Conservation (phyloP, 352 stramenopile species). For the Phytophthora pseudosyringae region DNA sequence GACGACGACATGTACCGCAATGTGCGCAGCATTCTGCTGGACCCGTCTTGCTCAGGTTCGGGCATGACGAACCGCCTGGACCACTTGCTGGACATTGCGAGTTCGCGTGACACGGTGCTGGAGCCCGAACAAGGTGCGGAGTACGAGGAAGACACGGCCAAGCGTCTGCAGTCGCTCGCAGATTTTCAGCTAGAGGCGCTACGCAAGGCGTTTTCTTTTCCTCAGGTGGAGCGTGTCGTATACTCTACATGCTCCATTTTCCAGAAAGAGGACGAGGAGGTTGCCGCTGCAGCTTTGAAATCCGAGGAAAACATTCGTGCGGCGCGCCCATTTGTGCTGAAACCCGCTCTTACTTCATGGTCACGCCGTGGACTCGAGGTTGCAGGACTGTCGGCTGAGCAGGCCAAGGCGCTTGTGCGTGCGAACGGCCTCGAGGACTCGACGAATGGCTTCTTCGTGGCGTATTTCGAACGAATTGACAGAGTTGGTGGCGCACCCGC, state of each 20-base stretch:
- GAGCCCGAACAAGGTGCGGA: conserved; percentile 44
- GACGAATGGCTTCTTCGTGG: conserved; percentile 98
- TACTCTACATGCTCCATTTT: conserved; percentile 99
- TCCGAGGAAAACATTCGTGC: conserved; percentile 56
- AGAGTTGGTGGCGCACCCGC: not conserved
- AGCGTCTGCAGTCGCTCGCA: conserved; percentile 91
- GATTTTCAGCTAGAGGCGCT: conserved; percentile 96
- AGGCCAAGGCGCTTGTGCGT: conserved; percentile 90
- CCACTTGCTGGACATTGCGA: conserved; percentile 90
- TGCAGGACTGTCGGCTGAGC: conserved; percentile 57
- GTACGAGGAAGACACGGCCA: conserved; percentile 60
- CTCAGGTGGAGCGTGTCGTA: conserved; percentile 92
- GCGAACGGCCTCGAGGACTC: conserved; percentile 92
- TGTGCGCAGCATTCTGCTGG: conserved; percentile 93
- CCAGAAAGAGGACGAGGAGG: conserved; percentile 96
- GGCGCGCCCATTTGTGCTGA: conserved; percentile 68
- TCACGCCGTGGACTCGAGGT: conserved; percentile 68
- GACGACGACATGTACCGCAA: conserved; percentile 79
- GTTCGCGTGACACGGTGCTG: conserved; percentile 57
- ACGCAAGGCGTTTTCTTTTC: conserved; percentile 95
- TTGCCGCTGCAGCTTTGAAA: conserved; percentile 90
- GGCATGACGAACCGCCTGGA: conserved; percentile 95
- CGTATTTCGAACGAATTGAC: conserved; percentile 90
- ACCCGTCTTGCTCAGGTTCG: conserved; percentile 97
- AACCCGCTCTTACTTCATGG: conserved; percentile 76